A percentile compares a stretch with the other conserved stretches of the same genome.
Conservation (phyloP, 2,329 filamentous ascomycete species). For the Alternaria alternata region DNA sequence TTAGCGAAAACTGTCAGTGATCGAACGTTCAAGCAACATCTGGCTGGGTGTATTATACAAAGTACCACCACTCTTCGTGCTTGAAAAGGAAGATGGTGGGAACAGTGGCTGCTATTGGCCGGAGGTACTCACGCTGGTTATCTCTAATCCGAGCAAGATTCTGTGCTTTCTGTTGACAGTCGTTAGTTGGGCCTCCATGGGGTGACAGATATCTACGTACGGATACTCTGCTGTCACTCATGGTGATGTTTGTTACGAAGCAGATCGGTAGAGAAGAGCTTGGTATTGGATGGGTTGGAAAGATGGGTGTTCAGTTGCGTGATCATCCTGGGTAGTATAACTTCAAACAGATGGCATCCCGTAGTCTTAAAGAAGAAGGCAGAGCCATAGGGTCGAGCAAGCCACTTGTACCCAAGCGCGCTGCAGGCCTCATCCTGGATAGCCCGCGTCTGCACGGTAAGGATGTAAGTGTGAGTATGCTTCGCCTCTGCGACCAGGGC, state of each 20-base stretch:
- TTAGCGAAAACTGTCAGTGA: conserved; percentile 14
- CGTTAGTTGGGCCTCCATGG: conserved; percentile 10
- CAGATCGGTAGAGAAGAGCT: conserved; percentile 13
- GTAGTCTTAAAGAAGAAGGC: conserved; percentile 36
- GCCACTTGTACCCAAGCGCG: conserved; percentile 32
- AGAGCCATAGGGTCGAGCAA: conserved; percentile 21
- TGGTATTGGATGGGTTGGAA: conserved; percentile 21
- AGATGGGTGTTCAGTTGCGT: conserved; percentile 21
- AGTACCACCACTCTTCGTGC: not conserved
- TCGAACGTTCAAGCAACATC: not conserved
- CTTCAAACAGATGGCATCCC: conserved; percentile 28
- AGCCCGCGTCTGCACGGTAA: conserved; percentile 28
- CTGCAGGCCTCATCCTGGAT: conserved; percentile 27
- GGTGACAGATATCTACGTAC: conserved; percentile 17
- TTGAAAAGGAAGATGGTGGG: not conserved
- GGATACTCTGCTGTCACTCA: conserved; percentile 40
- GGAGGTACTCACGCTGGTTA: conserved; percentile 65
- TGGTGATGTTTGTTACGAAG: conserved; percentile 26
- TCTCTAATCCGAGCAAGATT: conserved; percentile 72
- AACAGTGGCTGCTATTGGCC: not conserved
- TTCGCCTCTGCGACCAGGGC: conserved; percentile 18
- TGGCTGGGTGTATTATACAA: not conserved
- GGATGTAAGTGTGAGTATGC: conserved; percentile 24
- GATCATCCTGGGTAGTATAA: conserved; percentile 32
- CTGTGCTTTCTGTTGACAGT: conserved; percentile 41